Percentiles rank a stretch among this genome's conserved stretches.
These are phyloP conservation scores for Teratosphaeria viscida DNA, from an alignment of 2,329 filamentous ascomycete genomes.

Conservation along the genomic window DNA sequence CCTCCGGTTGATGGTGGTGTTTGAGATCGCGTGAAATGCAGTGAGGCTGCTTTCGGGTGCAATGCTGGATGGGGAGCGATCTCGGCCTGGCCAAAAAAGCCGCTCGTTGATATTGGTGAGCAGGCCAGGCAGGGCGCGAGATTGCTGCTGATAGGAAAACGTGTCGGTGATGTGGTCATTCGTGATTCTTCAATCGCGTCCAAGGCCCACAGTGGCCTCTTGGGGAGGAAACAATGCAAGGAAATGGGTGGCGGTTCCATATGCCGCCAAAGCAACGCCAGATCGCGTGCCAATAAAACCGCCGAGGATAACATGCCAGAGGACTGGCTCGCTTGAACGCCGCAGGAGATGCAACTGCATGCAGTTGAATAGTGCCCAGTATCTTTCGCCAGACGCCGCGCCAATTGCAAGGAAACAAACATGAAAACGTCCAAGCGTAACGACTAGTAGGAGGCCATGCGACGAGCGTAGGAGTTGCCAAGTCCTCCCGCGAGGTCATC, in stretches of 20 bases:
- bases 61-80: background rate
- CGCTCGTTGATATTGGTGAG: background rate
- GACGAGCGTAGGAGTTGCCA: conserved; percentile 21
- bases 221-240: background rate
- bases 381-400: conserved; percentile 2
- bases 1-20: background rate
- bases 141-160: background rate
- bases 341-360: conserved; percentile 4
- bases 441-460: conserved; percentile 27
- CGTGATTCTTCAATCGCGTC: background rate
- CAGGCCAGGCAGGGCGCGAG: background rate
- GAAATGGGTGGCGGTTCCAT: background rate
- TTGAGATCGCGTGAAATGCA: background rate
- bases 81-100: background rate
- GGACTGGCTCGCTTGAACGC: conserved; percentile 17
- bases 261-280: too few species aligned
- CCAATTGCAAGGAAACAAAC: conserved; percentile 1
- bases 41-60: background rate
- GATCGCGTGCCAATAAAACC: background rate
- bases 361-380: background rate
- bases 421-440: background rate
- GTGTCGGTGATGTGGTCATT: background rate
- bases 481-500: conserved; percentile 21
- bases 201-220: background rate
- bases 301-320: background rate